These are phyloP conservation scores for Wallemia hederae DNA, from an alignment of 1,284 basidiomycete species.

Conservation along the genomic window DNA sequence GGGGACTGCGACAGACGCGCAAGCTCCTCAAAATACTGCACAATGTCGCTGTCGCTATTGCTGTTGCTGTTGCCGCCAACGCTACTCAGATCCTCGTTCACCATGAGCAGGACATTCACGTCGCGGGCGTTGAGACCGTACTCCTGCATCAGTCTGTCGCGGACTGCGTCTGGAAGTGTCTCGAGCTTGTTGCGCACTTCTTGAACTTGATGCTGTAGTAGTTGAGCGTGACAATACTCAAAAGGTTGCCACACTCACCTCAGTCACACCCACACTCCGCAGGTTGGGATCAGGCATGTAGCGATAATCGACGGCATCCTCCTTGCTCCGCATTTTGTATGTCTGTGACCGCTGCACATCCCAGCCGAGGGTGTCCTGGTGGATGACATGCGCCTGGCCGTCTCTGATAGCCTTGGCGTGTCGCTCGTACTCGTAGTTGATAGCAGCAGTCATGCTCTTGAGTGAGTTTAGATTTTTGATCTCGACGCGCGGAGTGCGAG, in stretches of 20 bases:
- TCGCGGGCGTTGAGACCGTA: slow-evolving; percentile 34
- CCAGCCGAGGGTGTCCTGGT: slow-evolving; percentile 74
- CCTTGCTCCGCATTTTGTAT: slow-evolving; percentile 56
- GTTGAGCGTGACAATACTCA: neutral
- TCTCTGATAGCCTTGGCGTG: slow-evolving; percentile 31
- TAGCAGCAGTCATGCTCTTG: slow-evolving; percentile 55
- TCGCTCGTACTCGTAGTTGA: slow-evolving; percentile 51
- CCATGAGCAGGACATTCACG: slow-evolving; percentile 39
- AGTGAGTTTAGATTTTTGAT: slow-evolving; percentile 93
- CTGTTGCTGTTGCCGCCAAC: too few relatives aligned
- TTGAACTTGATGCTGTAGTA: slow-evolving; percentile 32
- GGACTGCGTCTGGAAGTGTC: slow-evolving; percentile 41
- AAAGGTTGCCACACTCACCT: slow-evolving; percentile 10
- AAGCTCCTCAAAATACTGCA: slow-evolving; percentile 47
- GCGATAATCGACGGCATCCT: slow-evolving; percentile 78
- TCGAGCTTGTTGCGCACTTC: slow-evolving; percentile 31
- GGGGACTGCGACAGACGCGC: slow-evolving; percentile 25
- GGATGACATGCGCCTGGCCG: slow-evolving; percentile 19
- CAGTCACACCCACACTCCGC: slow-evolving; percentile 36
- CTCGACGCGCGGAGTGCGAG: slow-evolving; percentile 42
- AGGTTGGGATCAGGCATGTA: slow-evolving; percentile 97
- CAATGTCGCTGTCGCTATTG: slow-evolving; percentile 14
- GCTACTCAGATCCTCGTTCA: slow-evolving; percentile 24
- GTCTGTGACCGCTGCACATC: slow-evolving; percentile 58
- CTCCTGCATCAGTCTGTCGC: slow-evolving; percentile 25